Conservation (phyloP, 768 basidiomycete genomes). For the Auriscalpium microsporum region DNA sequence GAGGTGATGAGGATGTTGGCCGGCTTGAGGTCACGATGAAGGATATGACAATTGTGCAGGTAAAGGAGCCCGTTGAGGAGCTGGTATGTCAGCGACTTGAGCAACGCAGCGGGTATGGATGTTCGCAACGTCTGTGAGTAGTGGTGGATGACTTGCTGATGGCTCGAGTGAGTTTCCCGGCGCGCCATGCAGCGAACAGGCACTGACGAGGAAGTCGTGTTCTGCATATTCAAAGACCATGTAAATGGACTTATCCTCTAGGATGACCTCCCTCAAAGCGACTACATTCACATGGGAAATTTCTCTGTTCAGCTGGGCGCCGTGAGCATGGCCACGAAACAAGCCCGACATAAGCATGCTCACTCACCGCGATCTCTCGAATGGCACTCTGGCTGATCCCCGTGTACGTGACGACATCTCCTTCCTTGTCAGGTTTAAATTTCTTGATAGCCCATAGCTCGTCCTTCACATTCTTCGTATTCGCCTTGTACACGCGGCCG, state of each 20-base stretch:
- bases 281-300: constrained; percentile 88
- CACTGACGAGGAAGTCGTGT: constrained; percentile 88
- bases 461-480: constrained; percentile 60
- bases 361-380: constrained; percentile 85
- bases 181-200: background rate
- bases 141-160: constrained; percentile 96
- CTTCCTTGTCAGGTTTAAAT: constrained; percentile 99
- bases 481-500: constrained; percentile 97
- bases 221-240: constrained; percentile 99
- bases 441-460: constrained; percentile 95
- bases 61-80: constrained; percentile 91
- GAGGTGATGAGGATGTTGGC: constrained; percentile 97
- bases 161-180: background rate
- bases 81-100: constrained; percentile 92
- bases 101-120: constrained; percentile 63
- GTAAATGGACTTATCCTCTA: constrained; percentile 97
- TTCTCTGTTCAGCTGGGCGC: constrained; percentile 71
- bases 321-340: constrained; percentile 9
- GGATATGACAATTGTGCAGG: constrained; percentile 88
- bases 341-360: background rate
- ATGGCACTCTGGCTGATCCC: constrained; percentile 98
- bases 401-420: constrained; percentile 90
- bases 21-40: constrained; percentile 97
- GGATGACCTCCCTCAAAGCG: constrained; percentile 85
- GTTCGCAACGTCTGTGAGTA: constrained; percentile 85